phyloP scores from a whole-genome alignment of 2,329 filamentous ascomycete species.

The Colletotrichum sp. region DNA sequence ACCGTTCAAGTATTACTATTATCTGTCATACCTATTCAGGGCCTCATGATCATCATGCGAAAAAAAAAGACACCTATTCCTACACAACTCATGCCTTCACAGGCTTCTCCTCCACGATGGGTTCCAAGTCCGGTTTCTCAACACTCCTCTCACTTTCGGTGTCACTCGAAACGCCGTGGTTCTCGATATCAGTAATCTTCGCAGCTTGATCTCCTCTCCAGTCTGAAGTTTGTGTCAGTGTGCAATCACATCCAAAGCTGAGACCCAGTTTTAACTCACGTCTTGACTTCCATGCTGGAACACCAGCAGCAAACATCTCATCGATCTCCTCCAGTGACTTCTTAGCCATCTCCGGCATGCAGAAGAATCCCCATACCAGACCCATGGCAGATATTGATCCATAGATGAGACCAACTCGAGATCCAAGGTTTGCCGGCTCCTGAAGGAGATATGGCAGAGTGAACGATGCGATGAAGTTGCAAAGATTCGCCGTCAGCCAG shows the following conservation, averaged over 20 bases:
- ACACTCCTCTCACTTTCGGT: constrained; percentile 1
- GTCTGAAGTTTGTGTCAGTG: neutral
- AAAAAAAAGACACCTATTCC: neutral
- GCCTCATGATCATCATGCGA: neutral
- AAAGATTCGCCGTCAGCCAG: constrained; percentile 10
- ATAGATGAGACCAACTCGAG: constrained; percentile 13
- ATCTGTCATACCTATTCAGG: neutral
- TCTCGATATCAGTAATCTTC: constrained; percentile 8
- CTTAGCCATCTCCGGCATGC: constrained; percentile 14
- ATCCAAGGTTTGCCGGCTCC: constrained; percentile 14
- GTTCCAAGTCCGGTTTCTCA: neutral
- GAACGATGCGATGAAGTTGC: constrained; percentile 10
- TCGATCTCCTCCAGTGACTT: constrained; percentile 17
- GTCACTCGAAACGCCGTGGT: neutral
- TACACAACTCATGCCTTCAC: neutral
- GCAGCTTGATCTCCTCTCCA: constrained; percentile 10
- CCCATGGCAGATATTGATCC: constrained; percentile 8
- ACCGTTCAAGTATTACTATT: neutral
- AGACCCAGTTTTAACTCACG: too few species aligned
- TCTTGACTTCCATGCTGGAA: constrained; percentile 14
- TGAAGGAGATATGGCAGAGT: constrained; percentile 13
- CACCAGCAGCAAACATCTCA: constrained; percentile 14
- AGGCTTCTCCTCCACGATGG: neutral
- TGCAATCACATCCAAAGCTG: too few species aligned
- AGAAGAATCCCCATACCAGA: constrained; percentile 12